Evolutionary conservation across 1,284 basidiomycete species (phyloP).

Genomic region (Austroboletus niveus): DNA sequence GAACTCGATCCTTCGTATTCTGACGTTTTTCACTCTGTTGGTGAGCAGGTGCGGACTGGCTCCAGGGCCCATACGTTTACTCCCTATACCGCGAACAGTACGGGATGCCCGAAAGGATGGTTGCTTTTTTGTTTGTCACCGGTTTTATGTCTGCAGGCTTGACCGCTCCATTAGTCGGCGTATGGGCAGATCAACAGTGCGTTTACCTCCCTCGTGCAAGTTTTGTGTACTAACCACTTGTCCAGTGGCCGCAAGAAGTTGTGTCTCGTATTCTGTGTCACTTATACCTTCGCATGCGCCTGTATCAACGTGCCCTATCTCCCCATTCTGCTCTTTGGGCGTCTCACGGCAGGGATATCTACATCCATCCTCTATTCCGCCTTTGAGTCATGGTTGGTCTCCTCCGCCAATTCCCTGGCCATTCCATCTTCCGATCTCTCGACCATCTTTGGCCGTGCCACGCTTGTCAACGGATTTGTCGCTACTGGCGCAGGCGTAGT

Average conservation of each 20-base stretch:
- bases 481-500: constrained; percentile 64
- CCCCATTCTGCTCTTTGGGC: constrained; percentile 58
- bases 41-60: constrained; percentile 65
- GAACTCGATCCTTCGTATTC: background rate
- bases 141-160: constrained; percentile 70
- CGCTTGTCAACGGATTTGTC: constrained; percentile 68
- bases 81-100: constrained; percentile 72
- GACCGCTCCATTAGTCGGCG: constrained; percentile 65
- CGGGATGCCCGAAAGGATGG: constrained; percentile 55
- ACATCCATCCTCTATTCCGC: constrained; percentile 74
- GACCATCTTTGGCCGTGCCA: constrained; percentile 68
- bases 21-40: background rate
- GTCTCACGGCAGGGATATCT: constrained; percentile 65
- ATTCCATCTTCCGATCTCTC: constrained; percentile 60
- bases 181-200: constrained; percentile 74
- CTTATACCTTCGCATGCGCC: constrained; percentile 57
- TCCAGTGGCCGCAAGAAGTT: constrained; percentile 59
- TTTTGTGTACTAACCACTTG: background rate
- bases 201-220: constrained; percentile 24
- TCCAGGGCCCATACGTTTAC: constrained; percentile 77
- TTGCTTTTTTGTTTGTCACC: constrained; percentile 69
- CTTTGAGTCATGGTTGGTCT: constrained; percentile 75
- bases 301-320: constrained; percentile 56
- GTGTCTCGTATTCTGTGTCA: constrained; percentile 66
- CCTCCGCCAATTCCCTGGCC: constrained; percentile 49